phyloP scores from a whole-genome alignment of 257 asterid genomes.

The Galeopsis tetrahit region DNA sequence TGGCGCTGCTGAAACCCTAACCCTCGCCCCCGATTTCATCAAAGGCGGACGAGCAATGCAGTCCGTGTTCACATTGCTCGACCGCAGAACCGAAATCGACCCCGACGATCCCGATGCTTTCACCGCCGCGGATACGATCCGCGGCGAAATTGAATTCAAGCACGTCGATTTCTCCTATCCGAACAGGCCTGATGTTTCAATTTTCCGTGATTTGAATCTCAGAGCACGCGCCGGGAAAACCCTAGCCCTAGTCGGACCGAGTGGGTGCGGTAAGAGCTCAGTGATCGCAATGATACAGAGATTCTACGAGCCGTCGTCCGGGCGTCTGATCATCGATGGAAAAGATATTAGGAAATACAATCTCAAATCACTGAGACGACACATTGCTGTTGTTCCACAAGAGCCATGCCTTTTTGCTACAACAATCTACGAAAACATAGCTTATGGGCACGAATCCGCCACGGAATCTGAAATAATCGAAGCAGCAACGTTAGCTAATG shows the following conservation, averaged over 20 bases:
- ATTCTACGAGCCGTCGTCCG: slow-evolving; percentile 81
- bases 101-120: slow-evolving; percentile 68
- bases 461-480: slow-evolving; percentile 71
- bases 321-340: slow-evolving; percentile 74
- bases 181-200: slow-evolving; percentile 60
- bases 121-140: slow-evolving; percentile 51
- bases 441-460: slow-evolving; percentile 72
- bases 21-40: slow-evolving; percentile 87
- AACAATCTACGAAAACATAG: slow-evolving; percentile 75
- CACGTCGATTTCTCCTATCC: slow-evolving; percentile 90
- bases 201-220: slow-evolving; percentile 65
- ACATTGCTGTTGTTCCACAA: slow-evolving; percentile 77
- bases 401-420: slow-evolving; percentile 87
- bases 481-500: slow-evolving; percentile 78
- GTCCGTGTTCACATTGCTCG: slow-evolving; percentile 82
- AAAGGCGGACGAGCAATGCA: slow-evolving; percentile 93
- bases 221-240: slow-evolving; percentile 84
- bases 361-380: slow-evolving; percentile 64
- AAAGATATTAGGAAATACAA: slow-evolving; percentile 79
- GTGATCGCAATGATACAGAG: slow-evolving; percentile 65
- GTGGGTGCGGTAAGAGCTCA: slow-evolving; percentile 87
- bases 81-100: slow-evolving; percentile 78
- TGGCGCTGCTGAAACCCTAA: slow-evolving; percentile 89
- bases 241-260: slow-evolving; percentile 87
- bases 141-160: slow-evolving; percentile 82